These are phyloP conservation scores for Tulasnella sp. DNA, from an alignment of 768 basidiomycete genomes.

Conservation along the genomic window DNA sequence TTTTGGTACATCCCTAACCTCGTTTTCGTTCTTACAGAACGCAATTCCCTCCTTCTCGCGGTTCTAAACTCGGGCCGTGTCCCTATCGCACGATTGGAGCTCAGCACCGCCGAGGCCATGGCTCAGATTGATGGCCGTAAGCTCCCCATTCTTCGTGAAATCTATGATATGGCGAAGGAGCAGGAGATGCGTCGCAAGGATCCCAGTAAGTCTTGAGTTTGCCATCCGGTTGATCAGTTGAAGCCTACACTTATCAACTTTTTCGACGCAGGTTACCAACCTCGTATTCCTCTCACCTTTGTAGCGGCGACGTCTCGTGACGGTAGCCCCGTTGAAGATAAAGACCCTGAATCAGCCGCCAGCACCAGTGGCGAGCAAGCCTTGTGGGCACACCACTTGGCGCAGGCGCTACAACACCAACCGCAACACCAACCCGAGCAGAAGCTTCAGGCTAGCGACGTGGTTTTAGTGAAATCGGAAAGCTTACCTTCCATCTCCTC, in stretches of 20 bases:
- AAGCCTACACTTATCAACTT: neutral
- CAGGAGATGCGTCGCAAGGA: conserved; percentile 24
- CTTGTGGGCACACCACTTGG: too few relatives aligned
- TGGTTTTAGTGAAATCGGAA: too few relatives aligned
- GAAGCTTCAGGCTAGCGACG: too few relatives aligned
- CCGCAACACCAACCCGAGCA: too few relatives aligned
- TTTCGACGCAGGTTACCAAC: neutral
- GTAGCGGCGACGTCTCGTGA: neutral
- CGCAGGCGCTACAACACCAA: too few relatives aligned
- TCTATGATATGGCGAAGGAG: conserved; percentile 30
- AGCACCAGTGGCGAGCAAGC: too few relatives aligned
- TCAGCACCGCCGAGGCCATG: conserved; percentile 25
- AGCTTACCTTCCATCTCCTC: too few relatives aligned
- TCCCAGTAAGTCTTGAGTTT: neutral
- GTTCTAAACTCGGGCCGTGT: conserved; percentile 26
- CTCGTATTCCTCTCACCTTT: neutral
- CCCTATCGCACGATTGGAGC: conserved; percentile 26
- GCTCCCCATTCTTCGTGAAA: conserved; percentile 25
- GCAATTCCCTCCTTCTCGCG: conserved; percentile 25
- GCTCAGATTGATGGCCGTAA: conserved; percentile 27
- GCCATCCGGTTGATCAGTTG: neutral
- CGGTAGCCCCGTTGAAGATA: neutral
- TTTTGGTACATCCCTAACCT: too few relatives aligned
- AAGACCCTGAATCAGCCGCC: neutral
- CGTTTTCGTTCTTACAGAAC: conserved; percentile 23